Base-by-base conservation (phyloP, 352 stramenopile genomes). In the Pythium sp. region DNA sequence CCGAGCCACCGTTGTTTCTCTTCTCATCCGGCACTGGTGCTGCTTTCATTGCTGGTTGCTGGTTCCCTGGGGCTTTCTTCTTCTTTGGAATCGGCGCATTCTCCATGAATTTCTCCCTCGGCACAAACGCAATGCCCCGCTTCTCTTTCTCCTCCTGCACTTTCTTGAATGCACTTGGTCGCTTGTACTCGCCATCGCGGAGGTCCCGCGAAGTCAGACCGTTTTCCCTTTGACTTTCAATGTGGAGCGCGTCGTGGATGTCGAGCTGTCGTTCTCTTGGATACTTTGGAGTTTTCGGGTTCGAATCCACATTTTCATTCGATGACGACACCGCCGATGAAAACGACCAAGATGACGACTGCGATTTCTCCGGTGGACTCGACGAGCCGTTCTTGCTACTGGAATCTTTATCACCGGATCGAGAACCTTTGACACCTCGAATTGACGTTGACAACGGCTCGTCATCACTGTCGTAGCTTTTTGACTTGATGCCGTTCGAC, bases 231-330 rank as follows among this genome's bases (percentile, higher is more conserved):
- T 32, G 60, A 24, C 60, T 63, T 12, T 86, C 76, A n/a, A 89
- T 68, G 54, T 81, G 70, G 32, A 89, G 68, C 38, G 81, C 81
- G 53, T 86, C 77, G 72, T 87, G 86, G 67, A 89, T 75, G 76
- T 78, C 82, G 22, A 89, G 76, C 67, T 89, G 81, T 55, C 68
- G 77, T 18, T 87, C 76, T 51, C 67, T 76, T 47, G 47, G 75
- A 56, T 75, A 89, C 51, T 24, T 18, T 2, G 65, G 30, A 7
- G 8, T 24, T 38, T 64, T 76, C 3, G 54, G 62, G n/a, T 69
- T 74, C 28, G 32, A 38, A 36, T 64, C 24, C 1, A 59, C 43
- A 32, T 64, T 65, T 34, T 63, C 58, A 32, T 67, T 62, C 41
- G 46, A 58, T 11, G 58, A 51, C 14, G 59, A 51, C 5, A 54